Conservation (phyloP, 1,284 basidiomycete species). For the Ceratobasidium sp. region DNA sequence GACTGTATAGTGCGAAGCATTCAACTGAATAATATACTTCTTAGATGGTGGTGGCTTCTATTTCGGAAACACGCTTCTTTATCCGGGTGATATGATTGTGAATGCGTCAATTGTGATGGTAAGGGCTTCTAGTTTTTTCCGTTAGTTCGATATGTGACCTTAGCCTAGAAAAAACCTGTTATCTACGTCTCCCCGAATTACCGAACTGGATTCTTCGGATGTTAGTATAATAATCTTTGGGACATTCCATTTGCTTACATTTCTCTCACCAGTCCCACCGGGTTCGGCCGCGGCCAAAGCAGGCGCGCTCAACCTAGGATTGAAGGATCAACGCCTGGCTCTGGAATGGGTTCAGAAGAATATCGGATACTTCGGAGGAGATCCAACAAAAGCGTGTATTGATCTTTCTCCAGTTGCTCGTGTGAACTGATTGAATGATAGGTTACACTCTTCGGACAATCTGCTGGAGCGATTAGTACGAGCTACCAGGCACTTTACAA, state of each 20-base stretch:
- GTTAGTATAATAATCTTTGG: conserved; percentile 36
- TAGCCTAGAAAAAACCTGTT: conserved; percentile 47
- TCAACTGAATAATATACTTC: neutral
- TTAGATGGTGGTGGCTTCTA: conserved; percentile 50
- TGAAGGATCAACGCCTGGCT: conserved; percentile 54
- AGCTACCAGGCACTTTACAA: conserved; percentile 43
- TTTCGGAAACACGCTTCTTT: conserved; percentile 17
- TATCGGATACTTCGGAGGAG: conserved; percentile 56
- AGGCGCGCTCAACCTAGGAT: conserved; percentile 50
- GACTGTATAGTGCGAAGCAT: too few relatives aligned
- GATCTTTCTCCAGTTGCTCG: neutral
- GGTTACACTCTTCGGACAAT: conserved; percentile 46
- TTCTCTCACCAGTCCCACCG: conserved; percentile 39
- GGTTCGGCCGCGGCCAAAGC: conserved; percentile 47
- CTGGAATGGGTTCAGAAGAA: conserved; percentile 58
- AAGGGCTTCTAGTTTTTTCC: conserved; percentile 14
- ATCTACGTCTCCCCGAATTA: conserved; percentile 55
- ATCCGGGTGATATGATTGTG: conserved; percentile 14
- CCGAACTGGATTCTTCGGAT: conserved; percentile 56
- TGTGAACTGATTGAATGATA: conserved; percentile 13
- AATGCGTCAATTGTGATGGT: conserved; percentile 14
- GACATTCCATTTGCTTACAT: neutral
- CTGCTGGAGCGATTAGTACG: conserved; percentile 46
- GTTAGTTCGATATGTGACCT: conserved; percentile 7
- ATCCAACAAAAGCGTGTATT: conserved; percentile 48